Evolutionary conservation across 768 basidiomycete genomes (phyloP).

Genomic region (Cystobasidium tubakii): DNA sequence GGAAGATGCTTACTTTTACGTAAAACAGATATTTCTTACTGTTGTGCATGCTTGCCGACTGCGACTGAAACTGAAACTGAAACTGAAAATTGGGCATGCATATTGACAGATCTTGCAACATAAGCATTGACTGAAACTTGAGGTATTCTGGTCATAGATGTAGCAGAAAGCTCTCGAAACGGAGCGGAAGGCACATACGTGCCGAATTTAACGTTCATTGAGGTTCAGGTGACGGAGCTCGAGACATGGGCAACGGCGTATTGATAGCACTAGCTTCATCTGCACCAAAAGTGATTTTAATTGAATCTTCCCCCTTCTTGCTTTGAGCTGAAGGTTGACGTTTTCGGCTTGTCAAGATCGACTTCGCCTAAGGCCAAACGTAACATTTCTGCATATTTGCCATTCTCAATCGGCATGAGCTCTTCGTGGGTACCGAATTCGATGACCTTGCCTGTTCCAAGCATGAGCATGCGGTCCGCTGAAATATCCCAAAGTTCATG

Average conservation of each 20-base stretch:
- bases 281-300: background rate
- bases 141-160: too few species aligned
- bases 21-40: too few species aligned
- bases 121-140: too few species aligned
- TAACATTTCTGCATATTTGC: conserved; percentile 31
- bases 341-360: background rate
- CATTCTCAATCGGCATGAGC: conserved; percentile 30
- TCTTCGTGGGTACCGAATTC: conserved; percentile 36
- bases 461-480: conserved; percentile 33
- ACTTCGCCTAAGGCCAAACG: conserved; percentile 17
- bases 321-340: background rate
- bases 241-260: conserved; percentile 8
- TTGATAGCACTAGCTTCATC: conserved; percentile 2
- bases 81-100: too few species aligned
- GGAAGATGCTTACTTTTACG: too few species aligned
- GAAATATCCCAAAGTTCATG: too few species aligned
- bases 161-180: too few species aligned
- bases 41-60: too few species aligned
- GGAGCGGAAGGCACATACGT: too few species aligned
- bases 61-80: too few species aligned
- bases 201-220: too few species aligned
- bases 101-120: too few species aligned
- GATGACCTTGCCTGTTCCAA: conserved; percentile 27
- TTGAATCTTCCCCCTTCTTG: background rate
- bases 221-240: background rate